Base-by-base conservation (phyloP, 345 rosid species). In the Citrus sp. region DNA sequence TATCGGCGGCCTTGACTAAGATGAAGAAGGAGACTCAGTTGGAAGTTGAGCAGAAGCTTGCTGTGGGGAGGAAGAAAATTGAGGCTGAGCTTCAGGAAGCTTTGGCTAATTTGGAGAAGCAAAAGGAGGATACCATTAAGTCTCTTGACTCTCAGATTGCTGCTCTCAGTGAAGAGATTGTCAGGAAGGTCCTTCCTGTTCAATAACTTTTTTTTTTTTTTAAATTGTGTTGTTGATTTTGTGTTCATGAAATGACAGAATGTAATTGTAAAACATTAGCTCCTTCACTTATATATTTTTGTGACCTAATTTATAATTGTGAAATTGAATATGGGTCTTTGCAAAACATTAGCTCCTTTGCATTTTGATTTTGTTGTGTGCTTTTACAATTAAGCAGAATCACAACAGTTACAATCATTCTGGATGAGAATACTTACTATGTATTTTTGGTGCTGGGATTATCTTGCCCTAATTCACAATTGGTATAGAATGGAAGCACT, bases 1-100 rank as follows among this genome's bases (percentile, higher is more conserved):
- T 95, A 37, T 78, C 99, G 9, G 96, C 98, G 9, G 96, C 96
- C 1, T 87, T 93, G 77, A 92, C 83, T 80, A 89, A 91, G 89
- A 94, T 90, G 97, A 90, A 92, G 95, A 89, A 92, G 86, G 98
- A 96, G 85, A 95, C 97, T 0, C 85, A 91, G 90, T 86, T 73
- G 81, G 98, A 91, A 76, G 84, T 95, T 42, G 98, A 93, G 73
- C 78, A 77, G 87, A 90, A 88, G 78, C 65, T 89, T 66, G 88
- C 79, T 10, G 96, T 84, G 49, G 97, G 92, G 56, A 87, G 92
- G 88, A 87, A 86, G 92, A 93, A 87, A 81, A 85, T 93, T 70
- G 99, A 95, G 82, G 92, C 80, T 8, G 99, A 95, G 82, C 72
- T 95, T 75, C 86, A 87, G 76, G 96, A 93, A 78, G 99, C 99